Evolutionary conservation across 2,329 filamentous ascomycete genomes (phyloP).

Genomic region (Fusarium pseudoanthophilum): DNA sequence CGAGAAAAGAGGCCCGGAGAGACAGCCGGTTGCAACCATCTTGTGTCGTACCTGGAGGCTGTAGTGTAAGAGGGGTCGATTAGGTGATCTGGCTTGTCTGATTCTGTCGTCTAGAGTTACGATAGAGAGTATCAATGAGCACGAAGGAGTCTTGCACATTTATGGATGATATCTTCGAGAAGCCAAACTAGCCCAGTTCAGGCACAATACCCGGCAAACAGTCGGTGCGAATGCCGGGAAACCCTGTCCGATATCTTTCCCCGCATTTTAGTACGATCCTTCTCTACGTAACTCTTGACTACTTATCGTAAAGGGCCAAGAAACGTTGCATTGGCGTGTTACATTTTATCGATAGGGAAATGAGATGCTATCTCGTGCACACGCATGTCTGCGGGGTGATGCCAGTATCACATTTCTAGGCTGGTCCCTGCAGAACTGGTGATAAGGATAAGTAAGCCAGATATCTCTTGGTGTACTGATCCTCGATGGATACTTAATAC

Average conservation of each 20-base stretch:
- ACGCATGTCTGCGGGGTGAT: not conserved
- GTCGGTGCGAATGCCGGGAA: not conserved
- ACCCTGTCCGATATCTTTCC: not conserved
- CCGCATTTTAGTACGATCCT: not conserved
- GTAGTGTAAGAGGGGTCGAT: not conserved
- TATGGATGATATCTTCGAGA: not conserved
- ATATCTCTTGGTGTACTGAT: not conserved
- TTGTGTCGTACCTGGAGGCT: not conserved
- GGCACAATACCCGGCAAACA: not conserved
- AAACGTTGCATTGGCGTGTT: constrained; percentile 1
- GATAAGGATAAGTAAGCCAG: not conserved
- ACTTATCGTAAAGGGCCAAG: not conserved
- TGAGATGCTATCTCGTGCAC: not conserved
- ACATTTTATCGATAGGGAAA: not conserved
- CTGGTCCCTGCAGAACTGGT: not conserved
- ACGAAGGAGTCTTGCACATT: not conserved
- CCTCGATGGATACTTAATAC: not conserved
- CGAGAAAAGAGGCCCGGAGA: not conserved
- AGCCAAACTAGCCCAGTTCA: not conserved
- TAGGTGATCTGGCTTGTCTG: not conserved
- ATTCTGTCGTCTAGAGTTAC: not conserved
- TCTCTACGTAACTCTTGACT: too few relatives aligned
- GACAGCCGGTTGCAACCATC: not conserved
- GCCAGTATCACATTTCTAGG: not conserved
- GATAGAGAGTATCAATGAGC: not conserved